A percentile compares a stretch with the other conserved stretches of the same genome.
Evolutionary conservation across 257 asterid species (phyloP).

Genomic region (Ligustrum vulgare): DNA sequence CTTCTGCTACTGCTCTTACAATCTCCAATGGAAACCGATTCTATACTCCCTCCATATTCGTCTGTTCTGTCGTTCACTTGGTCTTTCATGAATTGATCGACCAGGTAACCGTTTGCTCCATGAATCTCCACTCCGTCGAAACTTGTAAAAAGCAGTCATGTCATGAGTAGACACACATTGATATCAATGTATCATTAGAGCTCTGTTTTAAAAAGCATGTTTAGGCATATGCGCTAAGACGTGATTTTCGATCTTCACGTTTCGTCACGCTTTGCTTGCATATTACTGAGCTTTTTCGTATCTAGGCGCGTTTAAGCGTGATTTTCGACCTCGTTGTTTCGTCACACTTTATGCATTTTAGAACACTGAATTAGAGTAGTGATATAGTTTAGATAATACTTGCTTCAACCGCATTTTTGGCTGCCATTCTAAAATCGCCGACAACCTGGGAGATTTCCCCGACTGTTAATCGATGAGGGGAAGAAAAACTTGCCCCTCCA

Average conservation of each 20-base stretch:
- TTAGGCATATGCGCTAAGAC: too few relatives aligned
- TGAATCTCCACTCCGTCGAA: conserved; percentile 49
- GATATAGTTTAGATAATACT: neutral
- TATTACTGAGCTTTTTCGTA: too few relatives aligned
- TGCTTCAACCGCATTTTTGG: conserved; percentile 29
- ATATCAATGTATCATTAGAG: neutral
- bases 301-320: too few relatives aligned
- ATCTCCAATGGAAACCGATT: conserved; percentile 31
- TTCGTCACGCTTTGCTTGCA: too few relatives aligned
- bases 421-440: conserved; percentile 27
- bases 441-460: conserved; percentile 21
- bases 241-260: too few relatives aligned
- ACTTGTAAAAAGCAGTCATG: conserved; percentile 18
- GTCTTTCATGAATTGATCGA: conserved; percentile 46
- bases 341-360: too few relatives aligned
- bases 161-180: neutral
- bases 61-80: conserved; percentile 36
- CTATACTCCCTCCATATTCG: conserved; percentile 35
- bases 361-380: too few relatives aligned
- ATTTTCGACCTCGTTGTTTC: too few relatives aligned
- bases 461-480: conserved; percentile 16
- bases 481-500: neutral
- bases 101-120: conserved; percentile 31
- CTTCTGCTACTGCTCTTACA: conserved; percentile 25
- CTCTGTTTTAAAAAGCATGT: too few relatives aligned